Percentiles rank a stretch among this genome's conserved stretches.
These are phyloP conservation scores for Pulveroboletus sp. DNA, from an alignment of 768 basidiomycete species.

Conservation along the genomic window DNA sequence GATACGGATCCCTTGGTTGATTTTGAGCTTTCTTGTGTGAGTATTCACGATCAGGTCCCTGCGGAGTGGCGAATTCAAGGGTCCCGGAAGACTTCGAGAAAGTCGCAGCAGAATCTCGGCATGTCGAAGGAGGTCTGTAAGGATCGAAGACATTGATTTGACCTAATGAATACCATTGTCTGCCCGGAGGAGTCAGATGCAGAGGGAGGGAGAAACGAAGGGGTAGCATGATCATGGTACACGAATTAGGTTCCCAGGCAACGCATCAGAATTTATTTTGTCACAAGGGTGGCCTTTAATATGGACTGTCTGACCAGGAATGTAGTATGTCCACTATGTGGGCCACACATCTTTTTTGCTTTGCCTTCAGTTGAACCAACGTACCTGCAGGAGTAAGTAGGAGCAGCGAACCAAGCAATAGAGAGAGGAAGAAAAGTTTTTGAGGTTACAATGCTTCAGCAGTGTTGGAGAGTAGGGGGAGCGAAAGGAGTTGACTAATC, in stretches of 20 bases:
- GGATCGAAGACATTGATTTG: not conserved
- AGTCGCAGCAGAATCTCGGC: not conserved
- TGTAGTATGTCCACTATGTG: not conserved
- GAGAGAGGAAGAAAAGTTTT: too few relatives aligned
- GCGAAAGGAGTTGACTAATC: too few relatives aligned
- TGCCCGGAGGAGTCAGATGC: not conserved
- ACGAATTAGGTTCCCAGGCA: conserved; percentile 1
- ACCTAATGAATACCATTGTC: not conserved
- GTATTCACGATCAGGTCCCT: conserved; percentile 52
- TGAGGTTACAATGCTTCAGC: too few relatives aligned
- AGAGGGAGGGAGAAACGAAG: not conserved
- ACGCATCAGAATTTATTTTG: too few relatives aligned
- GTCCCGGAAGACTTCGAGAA: conserved; percentile 31
- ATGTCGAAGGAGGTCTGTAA: not conserved
- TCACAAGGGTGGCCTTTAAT: not conserved
- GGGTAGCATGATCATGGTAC: not conserved
- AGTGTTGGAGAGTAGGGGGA: too few relatives aligned
- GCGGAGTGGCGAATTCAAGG: conserved; percentile 27
- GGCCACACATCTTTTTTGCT: not conserved
- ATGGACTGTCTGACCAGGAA: too few relatives aligned
- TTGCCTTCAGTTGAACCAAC: too few relatives aligned
- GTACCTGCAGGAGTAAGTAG: too few relatives aligned
- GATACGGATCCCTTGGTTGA: conserved; percentile 56
- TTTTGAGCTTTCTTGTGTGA: conserved; percentile 50
- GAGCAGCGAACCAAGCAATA: too few relatives aligned